A percentile compares a stretch with the other conserved stretches of the same genome.
These are phyloP conservation scores for Rosa rugosa DNA, from an alignment of 306 rosid species.

Conservation along the genomic window DNA sequence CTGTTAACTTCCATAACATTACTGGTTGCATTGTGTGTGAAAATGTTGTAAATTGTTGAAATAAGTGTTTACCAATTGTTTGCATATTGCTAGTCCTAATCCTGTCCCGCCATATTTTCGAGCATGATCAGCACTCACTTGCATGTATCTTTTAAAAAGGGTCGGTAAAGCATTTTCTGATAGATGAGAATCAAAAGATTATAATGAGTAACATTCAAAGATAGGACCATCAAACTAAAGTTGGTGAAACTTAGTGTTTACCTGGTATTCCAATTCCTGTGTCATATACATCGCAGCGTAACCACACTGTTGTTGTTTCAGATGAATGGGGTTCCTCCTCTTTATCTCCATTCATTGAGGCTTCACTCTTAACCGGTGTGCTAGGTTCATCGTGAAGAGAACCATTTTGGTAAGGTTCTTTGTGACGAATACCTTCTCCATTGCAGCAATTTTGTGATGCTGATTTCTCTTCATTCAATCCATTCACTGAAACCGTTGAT, in stretches of 20 bases:
- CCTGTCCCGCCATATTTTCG: conserved; percentile 97
- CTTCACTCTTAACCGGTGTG: conserved; percentile 50
- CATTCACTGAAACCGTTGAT: conserved; percentile 39
- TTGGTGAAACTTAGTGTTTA: conserved; percentile 21
- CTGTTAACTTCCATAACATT: background rate
- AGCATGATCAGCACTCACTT: conserved; percentile 98
- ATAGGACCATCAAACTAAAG: conserved; percentile 4
- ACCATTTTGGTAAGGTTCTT: conserved; percentile 38
- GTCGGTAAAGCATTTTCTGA: conserved; percentile 84
- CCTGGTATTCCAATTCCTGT: conserved; percentile 99
- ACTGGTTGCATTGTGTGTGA: background rate
- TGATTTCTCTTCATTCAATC: conserved; percentile 50
- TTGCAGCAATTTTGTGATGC: conserved; percentile 33
- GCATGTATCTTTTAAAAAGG: conserved; percentile 92
- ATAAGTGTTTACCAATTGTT: conserved; percentile 69
- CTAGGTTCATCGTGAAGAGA: conserved; percentile 42
- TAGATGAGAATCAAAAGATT: conserved; percentile 12
- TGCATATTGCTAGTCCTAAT: conserved; percentile 94
- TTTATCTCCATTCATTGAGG: conserved; percentile 43
- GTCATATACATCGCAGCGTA: conserved; percentile 87
- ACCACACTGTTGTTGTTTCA: conserved; percentile 78
- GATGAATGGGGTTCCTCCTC: conserved; percentile 48
- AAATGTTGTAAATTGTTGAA: background rate
- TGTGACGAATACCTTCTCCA: conserved; percentile 35
- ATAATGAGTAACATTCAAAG: conserved; percentile 7